phyloP scores from a whole-genome alignment of 768 basidiomycete species.

The Rhizopogon roseolus region DNA sequence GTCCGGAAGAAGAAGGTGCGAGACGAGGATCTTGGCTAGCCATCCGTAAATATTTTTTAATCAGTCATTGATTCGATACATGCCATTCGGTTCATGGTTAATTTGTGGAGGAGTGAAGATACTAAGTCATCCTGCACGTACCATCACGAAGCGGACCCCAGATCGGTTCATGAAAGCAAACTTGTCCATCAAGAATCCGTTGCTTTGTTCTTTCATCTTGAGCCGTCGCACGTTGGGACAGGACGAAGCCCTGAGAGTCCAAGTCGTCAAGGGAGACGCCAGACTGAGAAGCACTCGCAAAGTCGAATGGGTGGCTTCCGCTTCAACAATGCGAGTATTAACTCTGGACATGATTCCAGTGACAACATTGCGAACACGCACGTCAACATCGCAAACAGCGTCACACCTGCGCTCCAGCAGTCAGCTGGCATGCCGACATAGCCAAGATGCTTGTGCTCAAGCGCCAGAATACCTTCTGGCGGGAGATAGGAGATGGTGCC shows the following conservation, averaged over 20 bases:
- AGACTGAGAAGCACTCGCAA: constrained; percentile 55
- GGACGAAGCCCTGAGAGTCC: constrained; percentile 22
- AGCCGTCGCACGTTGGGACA: constrained; percentile 30
- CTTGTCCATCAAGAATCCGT: constrained; percentile 59
- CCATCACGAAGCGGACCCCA: constrained; percentile 62
- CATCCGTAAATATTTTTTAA: not conserved
- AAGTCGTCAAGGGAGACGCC: constrained; percentile 18
- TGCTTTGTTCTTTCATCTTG: constrained; percentile 62
- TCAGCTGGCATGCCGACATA: constrained; percentile 84
- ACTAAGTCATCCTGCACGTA: constrained; percentile 24
- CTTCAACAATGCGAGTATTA: constrained; percentile 30
- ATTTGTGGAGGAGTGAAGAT: not conserved
- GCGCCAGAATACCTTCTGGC: constrained; percentile 77
- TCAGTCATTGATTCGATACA: not conserved
- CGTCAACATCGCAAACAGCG: constrained; percentile 81
- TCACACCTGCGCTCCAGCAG: constrained; percentile 84
- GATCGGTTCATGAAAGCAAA: constrained; percentile 48
- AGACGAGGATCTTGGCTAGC: constrained; percentile 56
- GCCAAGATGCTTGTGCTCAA: constrained; percentile 69
- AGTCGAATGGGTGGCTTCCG: constrained; percentile 76
- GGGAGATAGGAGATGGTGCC: constrained; percentile 87
- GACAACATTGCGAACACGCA: constrained; percentile 33
- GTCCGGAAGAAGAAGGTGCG: constrained; percentile 56
- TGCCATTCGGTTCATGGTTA: not conserved
- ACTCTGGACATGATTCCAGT: not conserved